These are phyloP conservation scores for Cryptococcus sp. DNA, from an alignment of 1,284 basidiomycete genomes.

Conservation along the genomic window DNA sequence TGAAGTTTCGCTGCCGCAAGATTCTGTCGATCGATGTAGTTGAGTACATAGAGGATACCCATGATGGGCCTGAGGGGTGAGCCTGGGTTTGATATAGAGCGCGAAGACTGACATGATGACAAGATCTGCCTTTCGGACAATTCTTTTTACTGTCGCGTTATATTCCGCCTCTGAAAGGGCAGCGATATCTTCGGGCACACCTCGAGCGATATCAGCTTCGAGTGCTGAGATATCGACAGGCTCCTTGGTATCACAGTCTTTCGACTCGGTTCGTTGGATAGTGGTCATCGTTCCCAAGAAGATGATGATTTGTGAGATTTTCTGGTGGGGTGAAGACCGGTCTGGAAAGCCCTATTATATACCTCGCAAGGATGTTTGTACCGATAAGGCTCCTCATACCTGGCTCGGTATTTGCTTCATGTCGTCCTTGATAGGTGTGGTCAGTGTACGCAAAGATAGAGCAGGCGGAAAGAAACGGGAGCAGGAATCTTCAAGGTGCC, in stretches of 20 bases:
- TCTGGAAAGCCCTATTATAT: too few relatives aligned
- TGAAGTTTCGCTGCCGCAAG: slow-evolving; percentile 19
- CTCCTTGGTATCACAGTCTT: slow-evolving; percentile 3
- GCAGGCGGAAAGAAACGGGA: too few relatives aligned
- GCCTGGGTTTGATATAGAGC: not conserved
- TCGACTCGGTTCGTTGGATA: not conserved
- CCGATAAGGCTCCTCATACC: too few relatives aligned
- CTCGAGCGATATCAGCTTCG: not conserved
- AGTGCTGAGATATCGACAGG: not conserved
- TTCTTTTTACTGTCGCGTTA: slow-evolving; percentile 14
- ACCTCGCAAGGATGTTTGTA: too few relatives aligned
- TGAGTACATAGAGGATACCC: slow-evolving; percentile 33
- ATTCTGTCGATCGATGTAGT: slow-evolving; percentile 40
- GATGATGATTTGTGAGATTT: too few relatives aligned
- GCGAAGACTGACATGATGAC: slow-evolving; percentile 21
- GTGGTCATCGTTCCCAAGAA: slow-evolving; percentile 1
- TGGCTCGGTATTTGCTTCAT: too few relatives aligned
- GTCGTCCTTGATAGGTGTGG: too few relatives aligned
- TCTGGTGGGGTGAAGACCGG: too few relatives aligned
- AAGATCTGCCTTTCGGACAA: slow-evolving; percentile 29
- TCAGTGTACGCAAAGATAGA: too few relatives aligned
- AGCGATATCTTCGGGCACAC: slow-evolving; percentile 18
- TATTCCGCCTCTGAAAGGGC: slow-evolving; percentile 19
- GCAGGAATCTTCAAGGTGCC: too few relatives aligned
- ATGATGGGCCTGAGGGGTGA: slow-evolving; percentile 17